These are phyloP conservation scores for Wallemia ichthyophaga DNA, from an alignment of 1,284 basidiomycete genomes.

Conservation along the genomic window DNA sequence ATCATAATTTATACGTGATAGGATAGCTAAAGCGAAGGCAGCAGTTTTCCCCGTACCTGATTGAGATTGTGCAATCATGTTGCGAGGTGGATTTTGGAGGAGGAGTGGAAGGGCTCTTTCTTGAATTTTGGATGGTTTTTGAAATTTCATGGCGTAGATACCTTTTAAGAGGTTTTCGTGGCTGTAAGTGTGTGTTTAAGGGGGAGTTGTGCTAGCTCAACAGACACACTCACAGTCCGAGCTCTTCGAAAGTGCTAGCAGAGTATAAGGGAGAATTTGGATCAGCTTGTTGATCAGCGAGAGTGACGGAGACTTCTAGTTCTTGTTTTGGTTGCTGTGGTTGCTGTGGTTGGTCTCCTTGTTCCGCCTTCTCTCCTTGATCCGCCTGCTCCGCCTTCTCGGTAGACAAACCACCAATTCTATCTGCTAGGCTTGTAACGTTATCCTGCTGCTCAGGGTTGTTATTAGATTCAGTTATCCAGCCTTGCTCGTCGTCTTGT, in stretches of 20 bases:
- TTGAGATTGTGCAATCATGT: constrained; percentile 98
- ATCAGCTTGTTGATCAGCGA: constrained; percentile 88
- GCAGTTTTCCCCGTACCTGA: constrained; percentile 98
- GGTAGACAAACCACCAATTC: background rate
- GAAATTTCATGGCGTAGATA: constrained; percentile 86
- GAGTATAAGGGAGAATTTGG: constrained; percentile 85
- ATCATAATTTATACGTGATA: constrained; percentile 66
- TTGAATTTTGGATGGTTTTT: constrained; percentile 96
- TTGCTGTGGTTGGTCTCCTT: no score
- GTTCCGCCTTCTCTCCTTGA: no score
- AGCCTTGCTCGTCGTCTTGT: background rate
- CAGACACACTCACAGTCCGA: constrained; percentile 38
- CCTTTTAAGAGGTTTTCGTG: constrained; percentile 74
- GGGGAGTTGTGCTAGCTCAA: constrained; percentile 5
- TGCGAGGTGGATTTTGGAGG: constrained; percentile 71
- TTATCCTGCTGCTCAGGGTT: background rate
- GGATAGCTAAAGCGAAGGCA: constrained; percentile 91
- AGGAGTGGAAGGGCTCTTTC: constrained; percentile 83
- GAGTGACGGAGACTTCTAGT: constrained; percentile 24
- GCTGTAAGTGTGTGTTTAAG: constrained; percentile 18
- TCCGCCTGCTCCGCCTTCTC: background rate
- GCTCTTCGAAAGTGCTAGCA: constrained; percentile 75
- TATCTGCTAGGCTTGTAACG: background rate
- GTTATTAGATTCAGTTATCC: background rate
- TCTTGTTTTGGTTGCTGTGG: no score